These are phyloP conservation scores for Mycena olivaceomarginata DNA, from an alignment of 768 basidiomycete species.

Conservation along the genomic window DNA sequence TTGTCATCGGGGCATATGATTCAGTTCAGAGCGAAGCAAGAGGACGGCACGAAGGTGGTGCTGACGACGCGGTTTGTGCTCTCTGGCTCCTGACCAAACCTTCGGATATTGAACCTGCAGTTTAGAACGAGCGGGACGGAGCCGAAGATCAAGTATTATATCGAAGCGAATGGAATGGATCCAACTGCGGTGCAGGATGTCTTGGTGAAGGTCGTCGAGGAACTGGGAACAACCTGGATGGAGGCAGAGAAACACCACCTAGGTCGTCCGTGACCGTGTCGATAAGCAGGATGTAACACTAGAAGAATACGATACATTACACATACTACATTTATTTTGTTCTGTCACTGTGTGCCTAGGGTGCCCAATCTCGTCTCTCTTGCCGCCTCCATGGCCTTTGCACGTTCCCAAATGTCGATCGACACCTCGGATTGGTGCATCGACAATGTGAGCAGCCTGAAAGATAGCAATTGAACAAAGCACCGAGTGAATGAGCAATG, in stretches of 20 bases:
- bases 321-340: constrained; percentile 13
- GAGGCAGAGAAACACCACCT: constrained; percentile 73
- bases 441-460: constrained; percentile 79
- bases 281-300: not conserved
- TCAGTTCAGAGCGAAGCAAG: constrained; percentile 76
- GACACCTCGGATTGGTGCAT: constrained; percentile 74
- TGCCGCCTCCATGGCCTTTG: constrained; percentile 75
- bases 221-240: constrained; percentile 83
- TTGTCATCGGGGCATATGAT: constrained; percentile 92
- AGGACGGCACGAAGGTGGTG: constrained; percentile 69
- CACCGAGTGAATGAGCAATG: not conserved
- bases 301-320: not conserved
- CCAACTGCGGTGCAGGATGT: constrained; percentile 64
- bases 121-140: constrained; percentile 92
- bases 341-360: constrained; percentile 6
- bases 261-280: constrained; percentile 50
- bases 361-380: constrained; percentile 56
- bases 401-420: constrained; percentile 76
- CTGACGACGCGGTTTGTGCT: constrained; percentile 80
- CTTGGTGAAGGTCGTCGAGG: constrained; percentile 74
- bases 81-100: constrained; percentile 6
- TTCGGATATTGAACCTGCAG: not conserved
- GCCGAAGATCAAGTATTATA: constrained; percentile 95
- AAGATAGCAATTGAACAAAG: constrained; percentile 24
- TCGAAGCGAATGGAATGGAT: constrained; percentile 85